A percentile compares a stretch with the other conserved stretches of the same genome.
phyloP scores from a whole-genome alignment of 371 early-diverging fungal species.

The Rhizopus arrhizus region DNA sequence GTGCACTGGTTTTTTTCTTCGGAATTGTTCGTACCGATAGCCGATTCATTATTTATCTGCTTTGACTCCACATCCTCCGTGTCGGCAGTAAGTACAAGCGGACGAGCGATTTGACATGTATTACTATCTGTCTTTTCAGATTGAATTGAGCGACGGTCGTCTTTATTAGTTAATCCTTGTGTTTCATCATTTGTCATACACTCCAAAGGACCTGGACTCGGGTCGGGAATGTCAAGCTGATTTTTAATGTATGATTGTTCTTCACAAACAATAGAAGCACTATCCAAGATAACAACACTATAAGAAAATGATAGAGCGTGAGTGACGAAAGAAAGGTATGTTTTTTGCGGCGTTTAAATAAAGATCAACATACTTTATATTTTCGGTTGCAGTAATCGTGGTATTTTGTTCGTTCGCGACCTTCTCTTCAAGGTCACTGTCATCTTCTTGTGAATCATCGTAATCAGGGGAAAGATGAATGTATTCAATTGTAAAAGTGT shows the following conservation, averaged over 20 bases:
- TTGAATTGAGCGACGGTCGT: neutral
- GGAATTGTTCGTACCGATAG: neutral
- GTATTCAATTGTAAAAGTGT: neutral
- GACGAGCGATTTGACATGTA: neutral
- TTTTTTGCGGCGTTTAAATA: no score
- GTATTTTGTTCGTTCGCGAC: neutral
- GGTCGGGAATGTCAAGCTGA: no score
- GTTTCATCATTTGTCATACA: no score
- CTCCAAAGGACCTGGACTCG: no score
- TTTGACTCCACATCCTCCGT: neutral
- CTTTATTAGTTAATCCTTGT: no score
- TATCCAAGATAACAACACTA: slow-evolving; percentile 1
- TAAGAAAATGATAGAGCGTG: no score
- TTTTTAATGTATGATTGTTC: no score
- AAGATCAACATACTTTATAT: neutral
- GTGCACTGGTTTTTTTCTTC: slow-evolving; percentile 1
- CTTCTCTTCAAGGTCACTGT: neutral
- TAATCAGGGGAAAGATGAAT: neutral
- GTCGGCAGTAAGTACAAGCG: neutral
- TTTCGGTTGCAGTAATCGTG: neutral
- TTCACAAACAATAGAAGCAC: no score
- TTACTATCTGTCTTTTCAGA: neutral
- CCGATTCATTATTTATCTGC: neutral
- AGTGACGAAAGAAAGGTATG: no score
- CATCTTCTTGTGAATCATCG: neutral